Evolutionary conservation across 129 eudicot genomes (phyloP).

Genomic region (Tanacetum coccineum): DNA sequence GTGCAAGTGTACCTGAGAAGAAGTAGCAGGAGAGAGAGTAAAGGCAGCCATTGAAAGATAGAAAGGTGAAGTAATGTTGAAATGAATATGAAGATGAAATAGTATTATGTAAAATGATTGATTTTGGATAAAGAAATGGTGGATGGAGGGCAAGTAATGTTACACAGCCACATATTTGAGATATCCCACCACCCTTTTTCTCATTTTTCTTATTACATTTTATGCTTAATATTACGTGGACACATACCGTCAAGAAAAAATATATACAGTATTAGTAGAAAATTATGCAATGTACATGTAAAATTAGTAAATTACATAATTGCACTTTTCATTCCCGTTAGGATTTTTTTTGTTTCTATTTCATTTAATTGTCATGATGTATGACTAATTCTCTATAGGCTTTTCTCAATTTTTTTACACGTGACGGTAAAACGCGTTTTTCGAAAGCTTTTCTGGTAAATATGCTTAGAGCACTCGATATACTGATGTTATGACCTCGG

Average conservation of each 20-base stretch:
- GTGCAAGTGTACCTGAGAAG: slow-evolving; percentile 55
- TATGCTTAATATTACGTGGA: slow-evolving; percentile 9
- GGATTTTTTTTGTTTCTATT: too few relatives aligned
- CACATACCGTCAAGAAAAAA: neutral
- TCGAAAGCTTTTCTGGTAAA: too few relatives aligned
- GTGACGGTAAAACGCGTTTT: too few relatives aligned
- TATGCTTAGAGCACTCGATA: too few relatives aligned
- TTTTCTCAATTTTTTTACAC: too few relatives aligned
- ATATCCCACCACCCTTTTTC: slow-evolving; percentile 17
- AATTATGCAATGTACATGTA: too few relatives aligned
- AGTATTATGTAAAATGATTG: neutral
- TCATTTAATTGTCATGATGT: too few relatives aligned
- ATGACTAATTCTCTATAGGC: too few relatives aligned
- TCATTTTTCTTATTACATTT: neutral
- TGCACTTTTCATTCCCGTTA: too few relatives aligned
- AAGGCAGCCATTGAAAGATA: slow-evolving; percentile 57
- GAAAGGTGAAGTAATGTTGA: slow-evolving; percentile 1
- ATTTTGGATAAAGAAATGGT: slow-evolving; percentile 22
- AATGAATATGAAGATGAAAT: slow-evolving; percentile 14
- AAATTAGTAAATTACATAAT: too few relatives aligned
- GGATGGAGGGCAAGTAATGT: slow-evolving; percentile 23
- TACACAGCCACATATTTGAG: slow-evolving; percentile 29
- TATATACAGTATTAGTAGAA: too few relatives aligned
- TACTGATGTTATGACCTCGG: too few relatives aligned
- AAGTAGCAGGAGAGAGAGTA: slow-evolving; percentile 56